Evolutionary conservation across 257 asterid genomes (phyloP), one percentile per base, ranked within the genome.

Genomic region (Petunia axillaris): DNA sequence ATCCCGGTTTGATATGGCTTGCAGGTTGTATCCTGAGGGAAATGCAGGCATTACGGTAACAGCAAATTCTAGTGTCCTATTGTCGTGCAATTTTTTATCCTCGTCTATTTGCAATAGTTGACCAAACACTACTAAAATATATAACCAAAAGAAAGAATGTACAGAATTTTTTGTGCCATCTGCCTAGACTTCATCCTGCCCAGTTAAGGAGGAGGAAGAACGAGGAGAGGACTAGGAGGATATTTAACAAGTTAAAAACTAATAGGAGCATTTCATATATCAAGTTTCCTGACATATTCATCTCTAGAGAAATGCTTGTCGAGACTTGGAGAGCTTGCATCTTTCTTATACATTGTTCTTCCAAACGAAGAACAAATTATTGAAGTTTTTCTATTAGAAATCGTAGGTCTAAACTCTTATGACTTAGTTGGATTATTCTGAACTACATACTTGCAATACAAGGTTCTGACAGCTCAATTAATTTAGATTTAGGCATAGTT

Each of bases 1-100:
- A 86, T 66, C 77, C 86, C 89, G 43, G 82, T 84, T 82, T 79
- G 80, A 16, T 66, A 67, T 83, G 85, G 87, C 86, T 82, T 84
- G 86, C 86, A 80, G 75, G 84, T 76, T 64, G 87, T 50, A 80
- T 80, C 89, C 87, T 86, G 86, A 78, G 76, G 77, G 25, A 78
- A 84, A 86, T 77, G 80, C 84, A 77, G 76, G 83, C 58, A 64
- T 78, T 78, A 86, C 81, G 67, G 78, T n/a, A 80, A 41, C 6
- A 81, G 75, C 68, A 79, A 81, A 70, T 25, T 73, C 81, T 64
- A 82, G 76, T 1, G 46, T 3, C 52, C 66, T 15, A 48, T 50
- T 38, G 77, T 77, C 39, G 44, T 63, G 59, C 59, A 52, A 38
- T 43, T 37, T 62, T 81, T 59, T 62, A 63, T 57, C 35, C 68